Base-by-base conservation (phyloP, 2,329 filamentous ascomycete genomes). In the Pleoardoris graminearum region DNA sequence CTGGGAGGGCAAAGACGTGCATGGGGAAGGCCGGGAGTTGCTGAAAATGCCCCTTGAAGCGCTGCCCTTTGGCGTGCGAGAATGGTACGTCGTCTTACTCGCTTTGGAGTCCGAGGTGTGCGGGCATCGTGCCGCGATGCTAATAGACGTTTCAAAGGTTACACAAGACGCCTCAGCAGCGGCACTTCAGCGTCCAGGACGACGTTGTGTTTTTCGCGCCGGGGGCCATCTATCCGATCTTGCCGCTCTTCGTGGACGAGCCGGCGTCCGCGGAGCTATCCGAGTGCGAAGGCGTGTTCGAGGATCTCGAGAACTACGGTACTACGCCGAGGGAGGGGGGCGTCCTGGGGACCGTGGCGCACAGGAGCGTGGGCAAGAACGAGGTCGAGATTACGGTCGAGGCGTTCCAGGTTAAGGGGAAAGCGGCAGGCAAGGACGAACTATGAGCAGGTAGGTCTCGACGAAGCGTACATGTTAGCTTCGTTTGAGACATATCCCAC, bases 1-100 rank as follows among this genome's bases (percentile, higher is more conserved):
- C 35, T 83, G 81, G 81, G 72, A 74, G 22, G 81, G 81, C 30
- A 67, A 78, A 21, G 81, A 83, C 59, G 74, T 72, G n/a, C 80
- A 83, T 65, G 76, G 76, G 22, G 74, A 78, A 57, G 76, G 79
- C 48, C 75, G 79, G n/a, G 74, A 72, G 50, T 58, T 81, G 57
- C 59, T 82, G 49, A 64, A 74, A 63, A 80, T 82, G 79, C 69
- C 73, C 37, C 79, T 76, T 57, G 63, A 69, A 27, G 70, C 76
- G 23, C 57, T 82, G 25, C 79, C 79, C 12, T 56, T 75, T 25
- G 60, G 60, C 27, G 77, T 80, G 44, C 68, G 75, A 25, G 53
- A 55, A 22, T 55, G 53, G 53, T 50, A 39, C n/a, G 45, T 39
- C 22, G 3, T 5, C 12, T 5, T 6, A 7, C 36, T 38, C 22